Evolutionary conservation across 176 grass and related monocot species (phyloP).

Genomic region (Raddia guianensis): DNA sequence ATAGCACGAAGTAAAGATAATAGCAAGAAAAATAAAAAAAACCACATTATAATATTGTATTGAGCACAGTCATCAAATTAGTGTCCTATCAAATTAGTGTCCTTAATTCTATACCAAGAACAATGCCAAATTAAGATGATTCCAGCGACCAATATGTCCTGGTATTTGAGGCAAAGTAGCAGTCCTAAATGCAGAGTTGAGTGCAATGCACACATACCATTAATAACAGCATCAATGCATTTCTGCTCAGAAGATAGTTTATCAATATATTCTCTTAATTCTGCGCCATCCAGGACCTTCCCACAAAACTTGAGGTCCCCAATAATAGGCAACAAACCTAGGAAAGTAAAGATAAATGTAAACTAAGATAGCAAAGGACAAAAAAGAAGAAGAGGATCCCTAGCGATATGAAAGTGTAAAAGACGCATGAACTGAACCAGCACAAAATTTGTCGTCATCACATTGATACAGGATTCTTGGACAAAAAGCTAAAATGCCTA

Average conservation of each 20-base stretch:
- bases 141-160: background rate
- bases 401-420: background rate
- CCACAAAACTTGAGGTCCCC: slow-evolving; percentile 61
- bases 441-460: background rate
- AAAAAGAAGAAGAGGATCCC: slow-evolving; percentile 5
- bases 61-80: background rate
- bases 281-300: slow-evolving; percentile 52
- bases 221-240: slow-evolving; percentile 64
- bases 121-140: slow-evolving; percentile 7
- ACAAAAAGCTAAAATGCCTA: slow-evolving; percentile 8
- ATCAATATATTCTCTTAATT: slow-evolving; percentile 55
- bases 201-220: slow-evolving; percentile 57
- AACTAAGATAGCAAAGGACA: background rate
- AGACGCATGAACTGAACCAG: slow-evolving; percentile 2
- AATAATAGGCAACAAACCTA: slow-evolving; percentile 84
- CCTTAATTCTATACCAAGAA: slow-evolving; percentile 26
- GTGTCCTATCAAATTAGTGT: slow-evolving; percentile 5
- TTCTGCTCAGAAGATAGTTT: slow-evolving; percentile 59
- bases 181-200: slow-evolving; percentile 25
- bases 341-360: slow-evolving; percentile 32
- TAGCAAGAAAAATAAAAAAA: slow-evolving; percentile 12
- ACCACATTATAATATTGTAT: background rate
- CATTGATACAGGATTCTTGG: slow-evolving; percentile 5
- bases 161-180: slow-evolving; percentile 18
- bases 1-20: too few relatives aligned